phyloP scores from a whole-genome alignment of 2,329 filamentous ascomycete species.

The Tolypocladium guangdongense region DNA sequence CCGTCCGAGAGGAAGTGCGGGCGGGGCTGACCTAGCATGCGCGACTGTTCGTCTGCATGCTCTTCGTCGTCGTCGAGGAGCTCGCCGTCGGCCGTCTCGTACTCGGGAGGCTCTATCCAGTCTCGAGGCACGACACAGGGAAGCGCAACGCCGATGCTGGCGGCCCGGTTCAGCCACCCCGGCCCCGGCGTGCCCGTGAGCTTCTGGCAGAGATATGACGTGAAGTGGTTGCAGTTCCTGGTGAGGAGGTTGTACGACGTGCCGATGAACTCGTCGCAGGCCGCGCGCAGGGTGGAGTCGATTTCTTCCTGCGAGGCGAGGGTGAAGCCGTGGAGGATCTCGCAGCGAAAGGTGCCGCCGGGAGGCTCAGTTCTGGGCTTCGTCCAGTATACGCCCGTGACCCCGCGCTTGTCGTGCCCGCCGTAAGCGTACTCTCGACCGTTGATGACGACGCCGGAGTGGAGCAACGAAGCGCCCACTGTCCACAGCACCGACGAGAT shows the following conservation, averaged over 20 bases:
- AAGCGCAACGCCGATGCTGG: constrained; percentile 69
- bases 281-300: constrained; percentile 54
- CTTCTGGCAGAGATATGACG: constrained; percentile 60
- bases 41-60: constrained; percentile 39
- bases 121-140: constrained; percentile 75
- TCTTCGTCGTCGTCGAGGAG: constrained; percentile 47
- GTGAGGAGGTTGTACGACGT: constrained; percentile 72
- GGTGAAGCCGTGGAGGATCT: constrained; percentile 71
- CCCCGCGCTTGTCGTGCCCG: constrained; percentile 58
- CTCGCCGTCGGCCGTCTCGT: constrained; percentile 60
- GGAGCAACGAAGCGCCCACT: constrained; percentile 65
- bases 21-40: constrained; percentile 41
- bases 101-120: constrained; percentile 72
- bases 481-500: constrained; percentile 70
- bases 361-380: constrained; percentile 61
- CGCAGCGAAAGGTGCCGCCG: constrained; percentile 64
- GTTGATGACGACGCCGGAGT: constrained; percentile 74
- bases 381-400: constrained; percentile 79
- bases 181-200: constrained; percentile 63
- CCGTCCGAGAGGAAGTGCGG: constrained; percentile 19
- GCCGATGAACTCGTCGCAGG: constrained; percentile 63
- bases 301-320: constrained; percentile 59
- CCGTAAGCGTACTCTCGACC: constrained; percentile 77
- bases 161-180: constrained; percentile 70
- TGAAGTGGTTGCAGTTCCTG: constrained; percentile 86